Base-by-base conservation (phyloP, 225 moss, liverwort and hornwort genomes). In the Climacium dendroides region DNA sequence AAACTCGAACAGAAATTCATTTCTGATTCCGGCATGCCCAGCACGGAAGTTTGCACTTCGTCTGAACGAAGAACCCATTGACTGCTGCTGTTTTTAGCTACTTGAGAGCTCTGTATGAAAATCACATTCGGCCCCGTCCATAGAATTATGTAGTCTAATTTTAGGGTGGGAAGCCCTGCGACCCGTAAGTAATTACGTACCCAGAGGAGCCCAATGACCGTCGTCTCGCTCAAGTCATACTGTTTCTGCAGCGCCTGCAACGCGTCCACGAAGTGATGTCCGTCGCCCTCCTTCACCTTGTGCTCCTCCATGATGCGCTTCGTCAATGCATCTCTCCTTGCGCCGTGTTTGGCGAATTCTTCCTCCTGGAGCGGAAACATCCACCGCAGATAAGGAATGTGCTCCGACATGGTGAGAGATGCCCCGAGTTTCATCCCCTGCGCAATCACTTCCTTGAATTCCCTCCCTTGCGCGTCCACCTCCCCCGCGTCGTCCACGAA, bases 171-270 rank as follows among this genome's bases (percentile, higher is more conserved):
- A 78, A 28, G n/a, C 13, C 67, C 35, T 58, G 78, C 76, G 41
- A 34, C 48, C 20, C 34, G 71, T 74, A 25, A 17, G 59, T 41
- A 39, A 59, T 43, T 15, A 10, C 81, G 48, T 48, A 96, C 97
- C 99, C 99, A 99, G 70, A 99, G 95, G 19, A 99, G 95, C 3
- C 97, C 97, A 62, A 97, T 99, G 79, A 97, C 94, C 13, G 99
- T 97, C 6, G 94, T 95, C 92, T 97, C 99, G 88, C 95, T 96
- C 93, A 99, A 92, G 84, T 97, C 95, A 50, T 99, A 99, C 71
- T 96, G 93, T 76, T 91, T 89, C 83, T 94, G 95, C 74, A 97
- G 91, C 79, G 94, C 91, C 91, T 95, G 93, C 63, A 99, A 83
- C 61, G 99, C 99, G 50, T 99, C 93, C 52, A 99, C 95, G 52